Conservation (phyloP, 805 yeast genomes). For the Kuraishia capsulata region DNA sequence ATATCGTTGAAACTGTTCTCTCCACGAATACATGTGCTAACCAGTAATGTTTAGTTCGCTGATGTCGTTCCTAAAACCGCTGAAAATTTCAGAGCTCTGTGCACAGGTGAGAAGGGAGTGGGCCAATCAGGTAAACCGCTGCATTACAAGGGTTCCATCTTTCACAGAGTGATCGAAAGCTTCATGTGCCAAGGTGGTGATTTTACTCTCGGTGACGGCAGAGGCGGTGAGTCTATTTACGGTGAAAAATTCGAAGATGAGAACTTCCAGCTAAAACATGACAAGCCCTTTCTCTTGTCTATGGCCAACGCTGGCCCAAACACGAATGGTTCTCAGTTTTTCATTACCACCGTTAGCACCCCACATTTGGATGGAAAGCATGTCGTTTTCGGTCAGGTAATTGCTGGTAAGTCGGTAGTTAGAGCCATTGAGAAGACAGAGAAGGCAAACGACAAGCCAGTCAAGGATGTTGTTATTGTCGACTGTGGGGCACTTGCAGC, state of each 20-base stretch:
- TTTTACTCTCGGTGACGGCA: constrained; percentile 63
- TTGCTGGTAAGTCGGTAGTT: constrained; percentile 73
- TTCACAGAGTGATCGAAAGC: constrained; percentile 83
- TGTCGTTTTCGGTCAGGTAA: constrained; percentile 89
- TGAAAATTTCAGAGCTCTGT: constrained; percentile 80
- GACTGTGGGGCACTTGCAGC: constrained; percentile 72
- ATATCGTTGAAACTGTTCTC: constrained; percentile 6
- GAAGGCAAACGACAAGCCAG: constrained; percentile 69
- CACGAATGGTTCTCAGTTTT: constrained; percentile 95
- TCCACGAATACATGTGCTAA: neutral
- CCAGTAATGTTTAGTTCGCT: constrained; percentile 20
- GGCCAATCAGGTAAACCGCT: constrained; percentile 57
- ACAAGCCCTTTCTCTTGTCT: constrained; percentile 77
- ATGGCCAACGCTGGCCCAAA: constrained; percentile 97
- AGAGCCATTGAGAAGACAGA: constrained; percentile 66
- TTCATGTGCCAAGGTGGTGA: constrained; percentile 97
- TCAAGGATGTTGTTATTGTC: constrained; percentile 55
- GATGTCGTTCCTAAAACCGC: constrained; percentile 83
- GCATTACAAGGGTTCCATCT: constrained; percentile 73
- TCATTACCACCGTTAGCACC: constrained; percentile 85
- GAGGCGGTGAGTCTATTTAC: constrained; percentile 78
- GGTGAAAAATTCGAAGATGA: constrained; percentile 90
- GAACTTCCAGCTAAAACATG: constrained; percentile 68
- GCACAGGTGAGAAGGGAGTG: constrained; percentile 81
- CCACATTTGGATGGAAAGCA: constrained; percentile 95